Base-by-base conservation (phyloP, 345 rosid species). In the Brassica nigra region DNA sequence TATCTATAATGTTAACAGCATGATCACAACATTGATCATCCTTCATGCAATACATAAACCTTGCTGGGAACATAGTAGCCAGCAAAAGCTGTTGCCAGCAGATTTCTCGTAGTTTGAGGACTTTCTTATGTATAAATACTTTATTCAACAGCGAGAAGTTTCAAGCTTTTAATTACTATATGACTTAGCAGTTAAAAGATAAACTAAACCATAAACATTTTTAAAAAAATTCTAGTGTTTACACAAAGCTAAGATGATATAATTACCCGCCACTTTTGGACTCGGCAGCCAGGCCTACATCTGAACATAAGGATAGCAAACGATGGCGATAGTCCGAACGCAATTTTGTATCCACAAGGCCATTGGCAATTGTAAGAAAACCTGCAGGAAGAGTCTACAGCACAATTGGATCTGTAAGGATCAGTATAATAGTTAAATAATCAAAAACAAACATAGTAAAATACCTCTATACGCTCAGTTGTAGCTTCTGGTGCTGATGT, bases 341-440 rank as follows among this genome's bases (percentile, higher is more conserved):
- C 88, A 96, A 82, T 79, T 88, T 93, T 57, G 80, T 70, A 82
- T 84, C 85, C 75, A 72, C 87, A 70, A 96, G 99, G 78, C 90
- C 90, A 77, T 86, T 83, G 78, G 95, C 95, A 85, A 96, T 90
- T 82, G 91, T 84, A 86, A 88, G 92, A 87, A 96, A 92, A 79
- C 98, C 99, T 81, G 97, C 97, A 85, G 99, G 99, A 79, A 96
- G 99, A 86, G 98, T 96, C 99, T 96, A 89, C 87, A 89, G 80
- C 76, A 84, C 77, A 83, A 82, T 74, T 77, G 86, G 83, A 91
- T 73, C 49, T 68, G 89, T 90, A 83, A 89, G 91, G 78, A 77
- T 75, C 79, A 82, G 80, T 75, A 58, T 79, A 68, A 81, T 71
- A 81, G 68, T 76, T 66, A 71, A 70, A 80, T 10, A 18, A 28